Evolutionary conservation across 257 asterid genomes (phyloP), one percentile per base, ranked within the genome.

Genomic region (Solanum etuberosum): DNA sequence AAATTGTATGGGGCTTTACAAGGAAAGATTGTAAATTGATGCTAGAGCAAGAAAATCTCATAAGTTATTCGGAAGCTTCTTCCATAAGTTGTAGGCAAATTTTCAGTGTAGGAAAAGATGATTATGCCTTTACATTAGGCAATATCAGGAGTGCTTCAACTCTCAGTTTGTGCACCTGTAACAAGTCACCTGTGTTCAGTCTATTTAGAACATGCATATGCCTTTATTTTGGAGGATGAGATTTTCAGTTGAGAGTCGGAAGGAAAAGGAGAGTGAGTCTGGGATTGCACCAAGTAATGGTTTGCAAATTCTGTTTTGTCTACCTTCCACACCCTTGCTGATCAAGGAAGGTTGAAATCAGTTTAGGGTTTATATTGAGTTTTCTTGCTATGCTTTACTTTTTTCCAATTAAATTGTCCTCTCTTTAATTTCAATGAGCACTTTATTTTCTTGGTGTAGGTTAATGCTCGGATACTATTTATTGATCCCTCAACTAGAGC

Each of bases 401-500:
- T 13, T 18, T 80, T 80, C 85, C 85, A 27, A 59, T 80, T 48
- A 48, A 51, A 18, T 46, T 18, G 61, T 48, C 9, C 42, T 27
- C 67, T 80, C 65, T 27, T 80, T 80, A 80, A 29, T 80, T 80
- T 48, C 68, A 9, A 2, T 31, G 13, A 29, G 27, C 67, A 43
- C 63, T 48, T 46, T 20, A 46, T 80, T 46, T 80, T 18, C 71
- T 80, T 81, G 83, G 43, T 90, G 83, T 86, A 97, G 99, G 93
- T 96, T 92, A 94, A 92, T 92, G 98, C 99, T 71, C 98, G 99
- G 83, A 94, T 97, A 91, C 91, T 97, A 90, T 97, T 97, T 90
- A 93, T 97, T 88, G 99, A 97, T 83, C 98, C 99, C 87, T 90
- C 97, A 72, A 94, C 95, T 73, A 93, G 99, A 91, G 98, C 99